A percentile compares a stretch with the other conserved stretches of the same genome.
Evolutionary conservation across 116 monocot genomes (phyloP).

Genomic region (Dioscorea cayenensis): DNA sequence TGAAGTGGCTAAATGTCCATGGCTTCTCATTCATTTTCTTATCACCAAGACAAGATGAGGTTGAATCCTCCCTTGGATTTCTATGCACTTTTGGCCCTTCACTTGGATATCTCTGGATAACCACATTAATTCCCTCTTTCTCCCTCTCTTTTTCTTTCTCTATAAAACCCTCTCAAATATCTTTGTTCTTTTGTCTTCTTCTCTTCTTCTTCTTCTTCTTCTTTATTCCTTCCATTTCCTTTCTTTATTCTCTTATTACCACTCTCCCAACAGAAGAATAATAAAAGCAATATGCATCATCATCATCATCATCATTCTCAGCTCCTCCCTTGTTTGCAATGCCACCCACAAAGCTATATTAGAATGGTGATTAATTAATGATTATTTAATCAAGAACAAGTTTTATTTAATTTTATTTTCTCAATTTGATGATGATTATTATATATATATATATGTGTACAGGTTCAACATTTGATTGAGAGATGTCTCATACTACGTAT

Average conservation of each 20-base stretch:
- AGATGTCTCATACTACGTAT: slow-evolving; percentile 46
- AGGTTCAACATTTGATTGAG: slow-evolving; percentile 74
- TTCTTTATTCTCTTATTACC: not conserved
- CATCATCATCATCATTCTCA: slow-evolving; percentile 16
- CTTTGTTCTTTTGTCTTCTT: not conserved
- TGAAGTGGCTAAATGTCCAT: not conserved
- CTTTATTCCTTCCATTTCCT: not conserved
- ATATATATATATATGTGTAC: not conserved
- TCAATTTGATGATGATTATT: not conserved
- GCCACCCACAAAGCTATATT: slow-evolving; percentile 42
- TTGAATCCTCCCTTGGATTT: slow-evolving; percentile 31
- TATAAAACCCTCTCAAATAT: not conserved
- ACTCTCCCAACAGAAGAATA: not conserved
- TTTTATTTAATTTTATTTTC: not conserved
- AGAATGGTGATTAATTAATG: slow-evolving; percentile 31
- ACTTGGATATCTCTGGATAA: slow-evolving; percentile 53
- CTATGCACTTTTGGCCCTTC: slow-evolving; percentile 39
- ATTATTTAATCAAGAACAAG: not conserved
- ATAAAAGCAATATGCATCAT: slow-evolving; percentile 6
- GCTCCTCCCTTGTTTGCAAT: slow-evolving; percentile 39
- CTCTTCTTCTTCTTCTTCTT: not conserved
- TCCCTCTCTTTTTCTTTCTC: slow-evolving; percentile 6
- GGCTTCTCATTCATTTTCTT: not conserved
- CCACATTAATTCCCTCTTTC: not conserved
- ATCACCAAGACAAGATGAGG: slow-evolving; percentile 31